Conservation (phyloP, 2,329 filamentous ascomycete species). For the Xylaria multiplex region DNA sequence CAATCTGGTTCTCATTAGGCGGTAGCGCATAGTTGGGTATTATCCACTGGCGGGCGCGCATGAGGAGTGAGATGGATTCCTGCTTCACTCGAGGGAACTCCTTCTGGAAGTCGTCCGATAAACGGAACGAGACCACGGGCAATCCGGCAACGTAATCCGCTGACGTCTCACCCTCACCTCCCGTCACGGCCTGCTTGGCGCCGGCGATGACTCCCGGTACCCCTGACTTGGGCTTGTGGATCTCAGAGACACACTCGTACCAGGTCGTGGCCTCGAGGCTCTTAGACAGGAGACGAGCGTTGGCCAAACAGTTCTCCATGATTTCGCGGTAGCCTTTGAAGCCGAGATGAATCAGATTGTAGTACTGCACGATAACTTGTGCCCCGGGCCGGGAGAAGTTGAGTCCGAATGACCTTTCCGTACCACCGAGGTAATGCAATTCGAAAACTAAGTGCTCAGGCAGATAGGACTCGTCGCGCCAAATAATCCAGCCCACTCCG, state of each 20-base stretch:
- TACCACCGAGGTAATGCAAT: slow-evolving; percentile 76
- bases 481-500: slow-evolving; percentile 76
- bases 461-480: slow-evolving; percentile 71
- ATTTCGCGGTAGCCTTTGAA: slow-evolving; percentile 71
- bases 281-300: slow-evolving; percentile 71
- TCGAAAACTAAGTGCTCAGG: slow-evolving; percentile 77
- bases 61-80: slow-evolving; percentile 68
- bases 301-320: slow-evolving; percentile 73
- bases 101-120: slow-evolving; percentile 69
- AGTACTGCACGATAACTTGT: slow-evolving; percentile 77
- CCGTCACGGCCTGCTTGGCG: slow-evolving; percentile 54
- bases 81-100: slow-evolving; percentile 72
- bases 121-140: slow-evolving; percentile 74
- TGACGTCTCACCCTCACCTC: slow-evolving; percentile 59
- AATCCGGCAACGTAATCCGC: slow-evolving; percentile 72
- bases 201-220: slow-evolving; percentile 46
- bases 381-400: slow-evolving; percentile 78
- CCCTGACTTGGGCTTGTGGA: slow-evolving; percentile 66
- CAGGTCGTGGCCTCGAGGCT: slow-evolving; percentile 72
- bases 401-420: slow-evolving; percentile 74
- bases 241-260: slow-evolving; percentile 72
- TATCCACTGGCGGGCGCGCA: slow-evolving; percentile 75
- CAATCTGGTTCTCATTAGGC: slow-evolving; percentile 67
- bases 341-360: slow-evolving; percentile 76
- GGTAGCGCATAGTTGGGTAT: slow-evolving; percentile 77